Evolutionary conservation across 176 grass and related monocot genomes (phyloP).

Genomic region (Carex scoparia): DNA sequence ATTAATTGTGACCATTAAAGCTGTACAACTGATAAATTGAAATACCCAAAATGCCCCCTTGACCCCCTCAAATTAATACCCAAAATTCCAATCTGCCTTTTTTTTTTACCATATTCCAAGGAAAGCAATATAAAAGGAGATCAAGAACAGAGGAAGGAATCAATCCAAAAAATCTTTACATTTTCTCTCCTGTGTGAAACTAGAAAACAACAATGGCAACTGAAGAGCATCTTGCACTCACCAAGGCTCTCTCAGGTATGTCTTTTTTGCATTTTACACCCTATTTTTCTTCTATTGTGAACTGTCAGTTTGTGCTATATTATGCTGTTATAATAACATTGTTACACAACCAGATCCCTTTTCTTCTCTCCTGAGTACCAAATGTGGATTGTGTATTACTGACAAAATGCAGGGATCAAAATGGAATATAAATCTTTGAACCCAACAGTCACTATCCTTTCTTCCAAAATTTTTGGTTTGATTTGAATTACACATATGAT

Average conservation of each 20-base stretch:
- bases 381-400: not conserved
- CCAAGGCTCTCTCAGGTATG: slow-evolving; percentile 87
- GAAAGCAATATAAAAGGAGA: slow-evolving; percentile 46
- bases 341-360: not conserved
- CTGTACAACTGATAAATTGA: not conserved
- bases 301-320: not conserved
- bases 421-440: not conserved
- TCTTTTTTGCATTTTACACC: not conserved
- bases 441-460: not conserved
- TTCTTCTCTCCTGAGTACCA: not conserved
- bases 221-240: slow-evolving; percentile 65
- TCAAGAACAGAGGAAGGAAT: slow-evolving; percentile 8
- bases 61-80: slow-evolving; percentile 5
- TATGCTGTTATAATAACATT: not conserved
- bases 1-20: slow-evolving; percentile 5
- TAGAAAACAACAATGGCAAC: slow-evolving; percentile 15
- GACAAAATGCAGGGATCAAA: slow-evolving; percentile 10
- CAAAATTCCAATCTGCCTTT: not conserved
- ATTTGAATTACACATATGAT: not conserved
- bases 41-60: slow-evolving; percentile 13
- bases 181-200: not conserved
- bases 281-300: not conserved
- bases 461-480: not conserved
- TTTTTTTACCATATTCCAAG: not conserved
- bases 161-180: not conserved